A percentile compares a stretch with the other conserved stretches of the same genome.
phyloP scores from a whole-genome alignment of 2,329 filamentous ascomycete genomes.

The Ceratocystis destructans region DNA sequence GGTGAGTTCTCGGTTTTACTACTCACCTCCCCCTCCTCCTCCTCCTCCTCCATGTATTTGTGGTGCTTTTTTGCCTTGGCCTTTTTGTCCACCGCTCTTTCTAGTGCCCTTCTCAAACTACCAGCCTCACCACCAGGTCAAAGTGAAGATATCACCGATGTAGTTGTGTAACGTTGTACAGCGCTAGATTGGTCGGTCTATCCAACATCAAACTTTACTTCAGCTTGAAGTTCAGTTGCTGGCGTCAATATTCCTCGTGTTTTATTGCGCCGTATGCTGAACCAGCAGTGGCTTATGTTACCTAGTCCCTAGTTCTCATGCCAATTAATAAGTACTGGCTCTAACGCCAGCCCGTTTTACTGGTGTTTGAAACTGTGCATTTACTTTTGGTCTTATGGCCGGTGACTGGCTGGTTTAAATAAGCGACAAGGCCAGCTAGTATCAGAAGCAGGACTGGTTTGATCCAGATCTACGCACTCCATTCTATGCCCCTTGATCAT shows the following conservation, averaged over 20 bases:
- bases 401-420: not conserved
- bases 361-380: not conserved
- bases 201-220: constrained; percentile 9
- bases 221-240: not conserved
- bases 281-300: not conserved
- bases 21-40: not conserved
- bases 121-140: not conserved
- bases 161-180: constrained; percentile 11
- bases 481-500: not conserved
- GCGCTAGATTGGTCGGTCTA: not conserved
- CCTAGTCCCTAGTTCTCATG: not conserved
- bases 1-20: not conserved
- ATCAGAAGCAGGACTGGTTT: not conserved
- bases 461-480: not conserved
- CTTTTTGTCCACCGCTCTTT: not conserved
- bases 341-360: not conserved
- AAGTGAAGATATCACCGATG: not conserved
- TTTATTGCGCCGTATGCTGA: not conserved
- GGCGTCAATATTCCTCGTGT: not conserved
- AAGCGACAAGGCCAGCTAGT: not conserved
- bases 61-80: not conserved
- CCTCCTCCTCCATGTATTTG: not conserved
- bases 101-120: not conserved
- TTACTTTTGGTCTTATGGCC: not conserved
- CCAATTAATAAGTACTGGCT: not conserved